Conservation (phyloP, 1,284 basidiomycete genomes). For the Ganoderma sinense region DNA sequence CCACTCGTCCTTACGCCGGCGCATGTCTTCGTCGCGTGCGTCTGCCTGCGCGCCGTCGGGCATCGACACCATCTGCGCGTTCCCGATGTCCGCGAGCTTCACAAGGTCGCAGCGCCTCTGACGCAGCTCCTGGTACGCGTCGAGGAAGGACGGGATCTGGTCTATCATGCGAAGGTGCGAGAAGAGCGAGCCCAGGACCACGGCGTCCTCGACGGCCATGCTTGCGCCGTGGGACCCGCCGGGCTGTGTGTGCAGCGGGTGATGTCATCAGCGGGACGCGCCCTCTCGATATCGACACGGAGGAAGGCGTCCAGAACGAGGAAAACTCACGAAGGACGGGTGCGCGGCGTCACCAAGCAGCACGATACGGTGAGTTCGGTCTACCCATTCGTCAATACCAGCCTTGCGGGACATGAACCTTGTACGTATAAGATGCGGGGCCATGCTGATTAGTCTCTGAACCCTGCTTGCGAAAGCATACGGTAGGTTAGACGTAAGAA, state of each 20-base stretch:
- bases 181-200: conserved; percentile 56
- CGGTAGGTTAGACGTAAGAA: not conserved
- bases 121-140: conserved; percentile 55
- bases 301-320: not conserved
- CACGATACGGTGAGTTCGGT: conserved; percentile 50
- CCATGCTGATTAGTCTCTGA: conserved; percentile 48
- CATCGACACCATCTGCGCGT: conserved; percentile 45
- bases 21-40: conserved; percentile 48
- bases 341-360: conserved; percentile 59
- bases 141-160: conserved; percentile 51
- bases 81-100: conserved; percentile 45
- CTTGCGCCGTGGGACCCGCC: conserved; percentile 49
- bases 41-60: conserved; percentile 50
- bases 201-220: conserved; percentile 53
- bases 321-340: conserved; percentile 48
- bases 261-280: not conserved
- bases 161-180: conserved; percentile 46
- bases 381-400: conserved; percentile 63
- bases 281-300: not conserved
- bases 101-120: conserved; percentile 47
- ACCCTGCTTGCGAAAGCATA: conserved; percentile 43
- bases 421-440: conserved; percentile 44
- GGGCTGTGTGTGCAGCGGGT: conserved; percentile 29
- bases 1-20: conserved; percentile 31
- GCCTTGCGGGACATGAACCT: conserved; percentile 41